Percentiles rank a stretch among this genome's conserved stretches.
Evolutionary conservation across 176 grass and related monocot genomes (phyloP).

Genomic region (Cenchrus purpureus): DNA sequence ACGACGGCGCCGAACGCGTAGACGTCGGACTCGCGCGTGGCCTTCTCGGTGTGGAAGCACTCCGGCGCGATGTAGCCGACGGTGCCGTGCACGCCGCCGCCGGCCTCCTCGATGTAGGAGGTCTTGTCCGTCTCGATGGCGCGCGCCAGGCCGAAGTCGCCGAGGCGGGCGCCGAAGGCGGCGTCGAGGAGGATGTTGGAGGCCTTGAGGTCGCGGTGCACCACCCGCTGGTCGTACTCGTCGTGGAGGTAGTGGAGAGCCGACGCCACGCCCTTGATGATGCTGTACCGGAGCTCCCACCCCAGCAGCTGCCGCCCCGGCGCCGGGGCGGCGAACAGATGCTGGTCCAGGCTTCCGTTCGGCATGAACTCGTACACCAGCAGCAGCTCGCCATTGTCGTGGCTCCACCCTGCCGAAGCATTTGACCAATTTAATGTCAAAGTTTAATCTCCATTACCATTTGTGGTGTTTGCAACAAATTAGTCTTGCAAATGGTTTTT

Average conservation of each 20-base stretch:
- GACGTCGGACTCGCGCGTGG: conserved; percentile 89
- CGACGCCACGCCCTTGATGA: conserved; percentile 73
- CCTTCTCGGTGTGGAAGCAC: conserved; percentile 96
- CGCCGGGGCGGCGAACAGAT: conserved; percentile 41
- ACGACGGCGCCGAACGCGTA: conserved; percentile 86
- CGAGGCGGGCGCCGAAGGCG: conserved; percentile 83
- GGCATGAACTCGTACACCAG: conserved; percentile 91
- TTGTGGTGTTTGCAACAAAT: no score
- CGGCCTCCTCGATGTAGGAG: conserved; percentile 76
- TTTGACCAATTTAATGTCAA: no score
- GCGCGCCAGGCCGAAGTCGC: conserved; percentile 93
- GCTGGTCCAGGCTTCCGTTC: conserved; percentile 73
- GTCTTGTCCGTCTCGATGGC: conserved; percentile 87
- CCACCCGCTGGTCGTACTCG: conserved; percentile 90
- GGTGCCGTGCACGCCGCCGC: conserved; percentile 72
- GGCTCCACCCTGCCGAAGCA: conserved; percentile 68
- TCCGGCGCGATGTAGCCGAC: conserved; percentile 90
- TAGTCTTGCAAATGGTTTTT: no score
- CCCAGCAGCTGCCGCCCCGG: conserved; percentile 35
- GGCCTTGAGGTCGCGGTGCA: conserved; percentile 97
- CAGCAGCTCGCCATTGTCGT: conserved; percentile 73
- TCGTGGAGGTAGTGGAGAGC: conserved; percentile 95
- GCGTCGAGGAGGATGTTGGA: conserved; percentile 94
- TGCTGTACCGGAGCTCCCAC: conserved; percentile 81
- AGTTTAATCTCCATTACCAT: no score